Conservation (phyloP, 768 basidiomycete species). For the Exidia glandulosa region DNA sequence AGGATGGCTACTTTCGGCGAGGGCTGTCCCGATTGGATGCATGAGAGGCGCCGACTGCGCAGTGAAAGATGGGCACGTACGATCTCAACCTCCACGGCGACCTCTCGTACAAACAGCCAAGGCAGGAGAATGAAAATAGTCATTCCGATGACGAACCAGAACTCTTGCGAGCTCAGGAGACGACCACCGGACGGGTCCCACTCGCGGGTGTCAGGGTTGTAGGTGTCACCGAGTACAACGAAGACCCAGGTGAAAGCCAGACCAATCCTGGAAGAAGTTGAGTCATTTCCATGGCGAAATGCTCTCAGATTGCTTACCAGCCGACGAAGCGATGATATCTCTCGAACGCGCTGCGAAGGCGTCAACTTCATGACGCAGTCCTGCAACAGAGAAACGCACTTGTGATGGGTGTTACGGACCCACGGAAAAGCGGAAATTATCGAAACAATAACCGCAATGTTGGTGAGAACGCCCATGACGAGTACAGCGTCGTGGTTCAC, state of each 20-base stretch:
- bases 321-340: slow-evolving; percentile 33
- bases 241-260: slow-evolving; percentile 26
- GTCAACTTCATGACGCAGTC: background rate
- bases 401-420: slow-evolving; percentile 33
- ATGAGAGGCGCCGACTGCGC: background rate
- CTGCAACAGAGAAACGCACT: slow-evolving; percentile 18
- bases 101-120: slow-evolving; percentile 30
- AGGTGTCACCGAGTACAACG: slow-evolving; percentile 30
- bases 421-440: slow-evolving; percentile 31
- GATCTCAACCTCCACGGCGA: slow-evolving; percentile 30
- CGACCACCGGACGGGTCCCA: slow-evolving; percentile 23
- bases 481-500: slow-evolving; percentile 26
- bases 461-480: slow-evolving; percentile 28
- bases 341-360: slow-evolving; percentile 26
- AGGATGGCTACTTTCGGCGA: slow-evolving; percentile 32
- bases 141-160: slow-evolving; percentile 33
- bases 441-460: slow-evolving; percentile 25
- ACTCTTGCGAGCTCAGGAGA: slow-evolving; percentile 28
- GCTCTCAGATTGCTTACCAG: slow-evolving; percentile 17
- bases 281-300: slow-evolving; percentile 8
- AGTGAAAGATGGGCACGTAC: slow-evolving; percentile 15
- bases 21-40: slow-evolving; percentile 18
- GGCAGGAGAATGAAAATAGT: slow-evolving; percentile 28
- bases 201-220: slow-evolving; percentile 21
- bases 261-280: slow-evolving; percentile 15